A percentile compares a stretch with the other conserved stretches of the same genome.
Conservation (phyloP, 1,284 basidiomycete genomes). For the Naganishia sp. region DNA sequence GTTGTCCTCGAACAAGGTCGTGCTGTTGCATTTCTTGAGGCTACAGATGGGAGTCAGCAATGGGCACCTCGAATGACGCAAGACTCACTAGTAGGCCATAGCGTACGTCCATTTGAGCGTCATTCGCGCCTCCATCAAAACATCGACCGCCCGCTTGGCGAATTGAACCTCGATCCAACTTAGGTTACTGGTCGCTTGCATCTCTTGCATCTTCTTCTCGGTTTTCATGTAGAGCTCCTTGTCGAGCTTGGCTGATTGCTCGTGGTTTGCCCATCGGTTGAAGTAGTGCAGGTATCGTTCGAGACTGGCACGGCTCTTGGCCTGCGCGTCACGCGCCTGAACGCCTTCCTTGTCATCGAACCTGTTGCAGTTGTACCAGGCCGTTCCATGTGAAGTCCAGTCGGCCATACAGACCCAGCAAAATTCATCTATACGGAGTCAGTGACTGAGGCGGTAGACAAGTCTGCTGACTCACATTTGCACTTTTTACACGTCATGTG, state of each 20-base stretch:
- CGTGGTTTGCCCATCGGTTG: slow-evolving; percentile 97
- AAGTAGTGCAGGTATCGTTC: slow-evolving; percentile 98
- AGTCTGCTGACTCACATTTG: slow-evolving; percentile 67
- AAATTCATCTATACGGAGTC: slow-evolving; percentile 56
- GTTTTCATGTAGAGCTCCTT: slow-evolving; percentile 88
- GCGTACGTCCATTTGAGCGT: slow-evolving; percentile 99
- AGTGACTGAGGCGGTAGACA: neutral
- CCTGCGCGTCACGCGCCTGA: slow-evolving; percentile 86
- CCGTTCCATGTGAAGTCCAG: slow-evolving; percentile 96
- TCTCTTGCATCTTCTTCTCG: slow-evolving; percentile 99
- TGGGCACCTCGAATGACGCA: slow-evolving; percentile 46
- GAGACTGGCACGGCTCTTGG: slow-evolving; percentile 79
- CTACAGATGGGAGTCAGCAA: slow-evolving; percentile 34
- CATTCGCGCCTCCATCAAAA: slow-evolving; percentile 83
- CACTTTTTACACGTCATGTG: slow-evolving; percentile 99
- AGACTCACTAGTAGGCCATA: slow-evolving; percentile 87
- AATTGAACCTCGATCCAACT: slow-evolving; percentile 99
- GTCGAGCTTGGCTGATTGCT: slow-evolving; percentile 94
- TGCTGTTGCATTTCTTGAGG: slow-evolving; percentile 79
- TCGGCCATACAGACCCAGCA: slow-evolving; percentile 72
- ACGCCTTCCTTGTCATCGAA: slow-evolving; percentile 90
- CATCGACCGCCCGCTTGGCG: slow-evolving; percentile 94
- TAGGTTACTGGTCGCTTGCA: slow-evolving; percentile 86
- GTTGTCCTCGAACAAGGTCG: slow-evolving; percentile 96
- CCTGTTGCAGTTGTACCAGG: slow-evolving; percentile 97